These are phyloP conservation scores for Fermentozyma sake DNA, from an alignment of 1,139 yeast species.

Conservation along the genomic window DNA sequence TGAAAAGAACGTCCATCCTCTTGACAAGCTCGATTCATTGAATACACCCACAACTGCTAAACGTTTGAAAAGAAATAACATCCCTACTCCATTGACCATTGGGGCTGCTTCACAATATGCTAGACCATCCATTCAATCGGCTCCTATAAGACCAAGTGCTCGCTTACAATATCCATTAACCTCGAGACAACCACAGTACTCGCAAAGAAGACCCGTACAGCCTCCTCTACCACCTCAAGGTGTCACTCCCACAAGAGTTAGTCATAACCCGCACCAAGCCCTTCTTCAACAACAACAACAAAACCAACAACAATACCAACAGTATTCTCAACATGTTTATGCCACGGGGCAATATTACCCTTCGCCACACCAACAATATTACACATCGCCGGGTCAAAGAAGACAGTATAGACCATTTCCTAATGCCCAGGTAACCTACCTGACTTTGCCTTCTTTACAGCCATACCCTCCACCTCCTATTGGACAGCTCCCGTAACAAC, in stretches of 20 bases:
- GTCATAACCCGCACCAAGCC: constrained; percentile 2
- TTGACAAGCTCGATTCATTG: constrained; percentile 18
- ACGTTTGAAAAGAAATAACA: constrained; percentile 39
- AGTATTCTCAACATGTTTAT: constrained; percentile 1
- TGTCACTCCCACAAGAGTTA: too few relatives aligned
- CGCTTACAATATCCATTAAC: constrained; percentile 6
- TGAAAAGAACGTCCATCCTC: too few relatives aligned
- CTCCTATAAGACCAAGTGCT: constrained; percentile 31
- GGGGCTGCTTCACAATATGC: constrained; percentile 5
- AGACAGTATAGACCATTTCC: constrained; percentile 11
- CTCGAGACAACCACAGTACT: constrained; percentile 5
- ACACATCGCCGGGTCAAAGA: constrained; percentile 9
- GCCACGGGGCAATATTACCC: constrained; percentile 4
- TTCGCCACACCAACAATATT: constrained; percentile 3
- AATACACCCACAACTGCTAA: constrained; percentile 25
- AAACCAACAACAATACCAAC: constrained; percentile 3
- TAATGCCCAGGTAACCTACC: constrained; percentile 12
- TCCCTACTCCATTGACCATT: constrained; percentile 41
- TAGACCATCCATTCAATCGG: constrained; percentile 31
- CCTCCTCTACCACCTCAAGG: neutral
- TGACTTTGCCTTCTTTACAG: constrained; percentile 7
- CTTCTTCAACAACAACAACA: constrained; percentile 1
- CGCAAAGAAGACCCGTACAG: constrained; percentile 5
- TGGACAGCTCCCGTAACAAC: constrained; percentile 2
- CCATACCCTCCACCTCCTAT: constrained; percentile 1